Evolutionary conservation across 2,329 filamentous ascomycete genomes (phyloP).

Genomic region (Aspergillus sp.): DNA sequence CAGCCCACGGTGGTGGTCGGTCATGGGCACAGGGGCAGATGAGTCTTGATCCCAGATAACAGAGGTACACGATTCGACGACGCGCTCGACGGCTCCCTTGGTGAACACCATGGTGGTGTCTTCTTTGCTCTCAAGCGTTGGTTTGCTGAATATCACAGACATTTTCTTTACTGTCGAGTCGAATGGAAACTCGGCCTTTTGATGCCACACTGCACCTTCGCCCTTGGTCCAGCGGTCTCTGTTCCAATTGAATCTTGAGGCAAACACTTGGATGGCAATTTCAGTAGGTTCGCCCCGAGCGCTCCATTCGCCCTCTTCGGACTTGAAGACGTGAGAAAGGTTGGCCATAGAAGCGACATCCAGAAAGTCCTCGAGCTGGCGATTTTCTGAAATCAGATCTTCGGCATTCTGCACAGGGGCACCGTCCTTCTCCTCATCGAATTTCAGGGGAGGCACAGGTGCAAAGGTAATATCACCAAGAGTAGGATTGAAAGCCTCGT

Average conservation of each 20-base stretch:
- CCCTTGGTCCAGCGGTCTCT: slow-evolving; percentile 54
- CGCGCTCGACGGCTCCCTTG: slow-evolving; percentile 64
- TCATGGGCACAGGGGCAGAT: slow-evolving; percentile 44
- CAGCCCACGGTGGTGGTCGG: slow-evolving; percentile 54
- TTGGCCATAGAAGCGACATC: slow-evolving; percentile 66
- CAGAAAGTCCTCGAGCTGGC: slow-evolving; percentile 56
- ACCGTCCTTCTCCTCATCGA: slow-evolving; percentile 26
- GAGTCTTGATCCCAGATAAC: slow-evolving; percentile 43
- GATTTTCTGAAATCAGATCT: slow-evolving; percentile 46
- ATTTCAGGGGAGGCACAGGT: slow-evolving; percentile 29
- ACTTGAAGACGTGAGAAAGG: slow-evolving; percentile 61
- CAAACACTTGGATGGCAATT: slow-evolving; percentile 74
- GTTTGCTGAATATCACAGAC: slow-evolving; percentile 64
- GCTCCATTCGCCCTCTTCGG: slow-evolving; percentile 57
- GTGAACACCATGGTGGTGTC: slow-evolving; percentile 37
- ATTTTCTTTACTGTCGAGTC: slow-evolving; percentile 75
- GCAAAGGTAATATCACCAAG: slow-evolving; percentile 49
- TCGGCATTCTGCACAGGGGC: slow-evolving; percentile 24
- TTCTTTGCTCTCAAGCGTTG: neutral
- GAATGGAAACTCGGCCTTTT: slow-evolving; percentile 70
- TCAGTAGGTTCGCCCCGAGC: slow-evolving; percentile 69
- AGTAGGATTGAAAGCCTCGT: slow-evolving; percentile 58
- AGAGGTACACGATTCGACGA: slow-evolving; percentile 62
- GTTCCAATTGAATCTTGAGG: slow-evolving; percentile 66
- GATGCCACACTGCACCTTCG: slow-evolving; percentile 53